Conservation (phyloP, 805 yeast species). For the Wickerhamomyces queroliae region DNA sequence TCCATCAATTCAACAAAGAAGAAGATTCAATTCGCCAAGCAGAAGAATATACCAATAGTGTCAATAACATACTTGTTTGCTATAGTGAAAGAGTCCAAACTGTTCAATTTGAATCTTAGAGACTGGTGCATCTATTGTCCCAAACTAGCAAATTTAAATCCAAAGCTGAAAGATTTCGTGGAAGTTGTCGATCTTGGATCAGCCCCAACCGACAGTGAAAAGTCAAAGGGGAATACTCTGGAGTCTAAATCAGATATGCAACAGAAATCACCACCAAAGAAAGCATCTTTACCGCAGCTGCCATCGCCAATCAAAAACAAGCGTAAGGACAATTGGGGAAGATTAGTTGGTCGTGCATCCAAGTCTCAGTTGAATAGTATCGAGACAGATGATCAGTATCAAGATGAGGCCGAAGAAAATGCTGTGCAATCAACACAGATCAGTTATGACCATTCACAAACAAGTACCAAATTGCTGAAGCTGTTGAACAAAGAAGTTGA, state of each 20-base stretch:
- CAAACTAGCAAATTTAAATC: slow-evolving; percentile 20
- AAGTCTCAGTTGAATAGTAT: slow-evolving; percentile 26
- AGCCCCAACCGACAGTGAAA: not conserved
- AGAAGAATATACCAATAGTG: slow-evolving; percentile 53
- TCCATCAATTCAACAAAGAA: slow-evolving; percentile 40
- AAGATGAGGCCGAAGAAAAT: not conserved
- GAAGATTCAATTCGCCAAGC: slow-evolving; percentile 53
- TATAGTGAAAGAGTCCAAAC: slow-evolving; percentile 29
- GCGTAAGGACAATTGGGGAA: slow-evolving; percentile 37
- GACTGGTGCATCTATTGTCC: slow-evolving; percentile 57
- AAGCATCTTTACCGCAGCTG: slow-evolving; percentile 26
- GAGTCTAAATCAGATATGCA: not conserved
- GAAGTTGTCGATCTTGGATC: not conserved
- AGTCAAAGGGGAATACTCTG: not conserved
- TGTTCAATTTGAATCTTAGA: slow-evolving; percentile 38
- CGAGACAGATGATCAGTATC: not conserved
- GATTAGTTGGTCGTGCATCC: slow-evolving; percentile 37
- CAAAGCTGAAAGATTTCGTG: slow-evolving; percentile 18
- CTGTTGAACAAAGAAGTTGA: slow-evolving; percentile 7
- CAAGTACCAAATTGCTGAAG: slow-evolving; percentile 8
- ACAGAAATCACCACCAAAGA: not conserved
- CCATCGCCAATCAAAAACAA: slow-evolving; percentile 51
- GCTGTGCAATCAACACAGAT: slow-evolving; percentile 11
- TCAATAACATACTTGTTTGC: slow-evolving; percentile 52
- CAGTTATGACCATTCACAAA: slow-evolving; percentile 10